Base-by-base conservation (phyloP, 202 grass and related monocot genomes). In the Eragrostis tef region DNA sequence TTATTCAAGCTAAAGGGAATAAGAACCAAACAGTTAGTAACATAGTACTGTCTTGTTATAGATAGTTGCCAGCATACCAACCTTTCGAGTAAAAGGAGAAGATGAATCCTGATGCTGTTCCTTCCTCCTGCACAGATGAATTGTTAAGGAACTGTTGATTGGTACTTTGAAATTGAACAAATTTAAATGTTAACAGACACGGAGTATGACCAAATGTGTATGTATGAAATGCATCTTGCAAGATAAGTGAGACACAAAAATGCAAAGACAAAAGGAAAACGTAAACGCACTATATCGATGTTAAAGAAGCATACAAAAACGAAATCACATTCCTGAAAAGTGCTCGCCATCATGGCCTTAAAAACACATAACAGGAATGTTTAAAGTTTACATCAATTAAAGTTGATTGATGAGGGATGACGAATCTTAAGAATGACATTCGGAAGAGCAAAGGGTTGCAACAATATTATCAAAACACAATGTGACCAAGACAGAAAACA, bases 51-150 rank as follows among this genome's bases (percentile, higher is more conserved):
- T 71, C 26, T 45, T 67, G 11, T 4, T 24, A 43, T n/a, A 78
- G 9, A 61, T 78, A 61, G 42, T 46, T 51, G 24, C 25, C 34
- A 90, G 61, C 79, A 22, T 64, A 70, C 62, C 8, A 50, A 86
- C 88, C 88, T 90, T 79, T 56, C 5, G 45, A 75, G 26, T 56
- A 73, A 27, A 8, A 49, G 9, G 2, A 16, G 43, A n/a, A 47
- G 79, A 74, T 26, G 24, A 70, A 70, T 39, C n/a, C 8, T 56
- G 34, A 24, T 58, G 79, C 9, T 70, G 24, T 74, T 51, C 53
- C 61, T 83, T 90, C 61, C 62, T 70, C 74, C 84, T 90, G 63
- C 49, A 61, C 27, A 67, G 0, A 89, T 83, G 24, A 69, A 48
- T 74, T 61, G 29, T 16, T 39, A 68, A 83, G 46, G 31, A 73